phyloP scores from a whole-genome alignment of 352 stramenopile genomes.

The Saprolegnia diclina region DNA sequence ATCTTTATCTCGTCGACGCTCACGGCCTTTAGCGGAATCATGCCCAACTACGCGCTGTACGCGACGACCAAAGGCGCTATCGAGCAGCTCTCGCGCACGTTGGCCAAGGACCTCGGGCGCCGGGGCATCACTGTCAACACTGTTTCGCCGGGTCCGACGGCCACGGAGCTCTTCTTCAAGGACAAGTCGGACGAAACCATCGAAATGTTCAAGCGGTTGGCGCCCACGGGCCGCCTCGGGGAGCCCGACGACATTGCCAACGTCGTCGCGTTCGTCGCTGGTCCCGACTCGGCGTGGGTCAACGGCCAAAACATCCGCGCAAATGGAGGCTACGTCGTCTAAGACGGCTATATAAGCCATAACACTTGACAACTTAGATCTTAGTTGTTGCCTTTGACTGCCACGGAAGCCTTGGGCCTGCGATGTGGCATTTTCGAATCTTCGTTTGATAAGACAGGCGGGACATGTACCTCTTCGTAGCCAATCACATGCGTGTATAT shows the following conservation, averaged over 20 bases:
- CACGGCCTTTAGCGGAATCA: constrained; percentile 14
- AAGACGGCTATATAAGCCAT: background rate
- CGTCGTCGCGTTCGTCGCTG: constrained; percentile 23
- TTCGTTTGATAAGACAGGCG: too few species aligned
- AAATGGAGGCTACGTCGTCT: constrained; percentile 22
- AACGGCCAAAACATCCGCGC: constrained; percentile 24
- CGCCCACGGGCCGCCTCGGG: constrained; percentile 15
- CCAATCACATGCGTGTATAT: too few species aligned
- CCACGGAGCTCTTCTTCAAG: constrained; percentile 20
- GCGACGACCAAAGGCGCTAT: constrained; percentile 22
- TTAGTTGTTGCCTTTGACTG: too few species aligned
- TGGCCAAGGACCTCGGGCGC: constrained; percentile 15
- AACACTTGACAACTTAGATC: too few species aligned
- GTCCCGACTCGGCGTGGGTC: constrained; percentile 21
- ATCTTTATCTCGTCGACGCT: constrained; percentile 19
- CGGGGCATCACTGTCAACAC: constrained; percentile 24
- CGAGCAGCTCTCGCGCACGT: constrained; percentile 19
- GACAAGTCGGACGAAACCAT: constrained; percentile 21
- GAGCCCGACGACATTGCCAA: constrained; percentile 26
- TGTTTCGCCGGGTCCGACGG: constrained; percentile 19
- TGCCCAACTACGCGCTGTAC: constrained; percentile 23
- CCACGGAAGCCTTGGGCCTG: too few species aligned
- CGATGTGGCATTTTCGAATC: too few species aligned
- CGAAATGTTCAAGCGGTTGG: constrained; percentile 8
- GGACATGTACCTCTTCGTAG: too few species aligned